Percentiles rank a stretch among this genome's conserved stretches.
phyloP scores from a whole-genome alignment of 2,329 filamentous ascomycete species.

The Tolypocladium album region DNA sequence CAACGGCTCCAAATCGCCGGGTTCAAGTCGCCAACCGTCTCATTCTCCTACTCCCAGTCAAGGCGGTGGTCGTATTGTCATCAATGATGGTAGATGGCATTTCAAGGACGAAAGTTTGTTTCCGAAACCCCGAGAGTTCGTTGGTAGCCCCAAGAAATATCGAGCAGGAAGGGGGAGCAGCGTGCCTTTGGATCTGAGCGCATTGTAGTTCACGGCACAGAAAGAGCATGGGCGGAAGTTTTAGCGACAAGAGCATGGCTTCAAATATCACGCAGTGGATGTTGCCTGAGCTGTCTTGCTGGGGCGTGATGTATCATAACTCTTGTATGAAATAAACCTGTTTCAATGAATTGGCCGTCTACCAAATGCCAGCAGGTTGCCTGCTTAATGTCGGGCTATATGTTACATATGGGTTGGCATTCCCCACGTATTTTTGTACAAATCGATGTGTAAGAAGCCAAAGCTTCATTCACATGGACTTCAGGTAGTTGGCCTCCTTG shows the following conservation, averaged over 20 bases:
- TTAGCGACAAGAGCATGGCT: neutral
- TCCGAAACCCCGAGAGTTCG: constrained; percentile 76
- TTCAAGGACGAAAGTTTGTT: constrained; percentile 76
- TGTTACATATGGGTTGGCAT: constrained; percentile 14
- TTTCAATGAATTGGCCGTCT: neutral
- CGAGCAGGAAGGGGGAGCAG: constrained; percentile 86
- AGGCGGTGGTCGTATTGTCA: constrained; percentile 34
- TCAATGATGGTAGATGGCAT: constrained; percentile 74
- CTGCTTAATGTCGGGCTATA: constrained; percentile 3
- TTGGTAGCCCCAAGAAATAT: constrained; percentile 66
- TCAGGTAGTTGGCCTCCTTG: constrained; percentile 80
- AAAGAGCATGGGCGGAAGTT: neutral
- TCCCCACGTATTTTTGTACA: constrained; percentile 15
- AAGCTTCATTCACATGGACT: constrained; percentile 54
- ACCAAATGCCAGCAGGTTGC: neutral
- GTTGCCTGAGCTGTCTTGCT: neutral
- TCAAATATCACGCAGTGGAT: neutral
- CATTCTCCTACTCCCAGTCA: constrained; percentile 17
- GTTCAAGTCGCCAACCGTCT: constrained; percentile 23
- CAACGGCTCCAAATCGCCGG: constrained; percentile 47
- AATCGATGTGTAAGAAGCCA: neutral
- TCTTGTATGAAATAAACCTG: neutral
- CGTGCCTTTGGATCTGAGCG: constrained; percentile 75
- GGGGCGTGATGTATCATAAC: neutral
- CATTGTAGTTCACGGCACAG: constrained; percentile 11